Conservation (phyloP, 345 rosid species). For the Luvunga scandens region DNA sequence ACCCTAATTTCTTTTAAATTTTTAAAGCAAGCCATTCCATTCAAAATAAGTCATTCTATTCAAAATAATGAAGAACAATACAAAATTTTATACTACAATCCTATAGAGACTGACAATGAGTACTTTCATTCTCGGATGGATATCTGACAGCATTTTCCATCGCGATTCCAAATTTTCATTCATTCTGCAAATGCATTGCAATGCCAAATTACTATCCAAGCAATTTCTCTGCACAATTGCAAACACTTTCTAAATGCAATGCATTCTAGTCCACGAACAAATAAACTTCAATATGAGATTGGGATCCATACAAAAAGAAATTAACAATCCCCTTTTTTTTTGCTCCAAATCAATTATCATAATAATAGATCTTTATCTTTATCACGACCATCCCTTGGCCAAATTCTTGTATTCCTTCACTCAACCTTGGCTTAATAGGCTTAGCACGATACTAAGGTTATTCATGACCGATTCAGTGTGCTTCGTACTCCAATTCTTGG, state of each 20-base stretch:
- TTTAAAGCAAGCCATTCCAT: too few relatives aligned
- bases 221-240: too few relatives aligned
- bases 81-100: too few relatives aligned
- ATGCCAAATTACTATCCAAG: conserved; percentile 16
- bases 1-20: too few relatives aligned
- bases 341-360: neutral
- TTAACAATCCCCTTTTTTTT: neutral
- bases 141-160: conserved; percentile 42
- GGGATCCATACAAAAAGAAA: neutral
- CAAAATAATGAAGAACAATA: too few relatives aligned
- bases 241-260: neutral
- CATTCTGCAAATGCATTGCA: conserved; percentile 41
- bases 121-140: conserved; percentile 34
- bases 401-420: too few relatives aligned
- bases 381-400: too few relatives aligned
- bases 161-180: conserved; percentile 37
- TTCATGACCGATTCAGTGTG: too few relatives aligned
- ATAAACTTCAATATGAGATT: neutral
- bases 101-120: conserved; percentile 28
- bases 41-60: too few relatives aligned
- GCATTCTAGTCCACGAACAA: neutral
- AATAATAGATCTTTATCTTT: neutral
- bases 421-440: too few relatives aligned
- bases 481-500: too few relatives aligned
- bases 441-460: too few relatives aligned